These are phyloP conservation scores for Trichophaea hybrida DNA, from an alignment of 2,329 filamentous ascomycete species.

Conservation along the genomic window DNA sequence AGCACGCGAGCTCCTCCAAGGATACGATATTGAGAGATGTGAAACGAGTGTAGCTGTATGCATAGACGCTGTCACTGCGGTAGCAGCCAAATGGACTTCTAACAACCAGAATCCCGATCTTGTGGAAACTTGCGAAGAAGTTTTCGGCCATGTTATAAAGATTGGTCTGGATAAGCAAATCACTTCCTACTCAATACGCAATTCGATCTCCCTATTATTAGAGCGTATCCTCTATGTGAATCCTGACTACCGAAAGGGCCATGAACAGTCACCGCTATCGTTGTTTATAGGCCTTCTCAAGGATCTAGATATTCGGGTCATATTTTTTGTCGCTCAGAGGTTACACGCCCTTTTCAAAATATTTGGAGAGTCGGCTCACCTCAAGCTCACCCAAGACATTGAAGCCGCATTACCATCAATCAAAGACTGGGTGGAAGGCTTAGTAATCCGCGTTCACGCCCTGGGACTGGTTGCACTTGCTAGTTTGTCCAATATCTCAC, in stretches of 20 bases:
- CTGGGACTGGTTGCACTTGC: constrained; percentile 61
- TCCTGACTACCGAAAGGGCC: constrained; percentile 50
- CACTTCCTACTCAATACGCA: constrained; percentile 55
- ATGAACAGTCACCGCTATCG: constrained; percentile 43
- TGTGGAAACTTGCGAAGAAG: constrained; percentile 51
- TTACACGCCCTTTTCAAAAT: constrained; percentile 63
- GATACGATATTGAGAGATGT: constrained; percentile 52
- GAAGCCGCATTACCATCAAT: constrained; percentile 64
- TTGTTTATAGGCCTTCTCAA: constrained; percentile 60
- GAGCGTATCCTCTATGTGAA: constrained; percentile 53
- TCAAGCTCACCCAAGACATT: constrained; percentile 71
- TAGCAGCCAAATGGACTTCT: constrained; percentile 46
- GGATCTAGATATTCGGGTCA: constrained; percentile 52
- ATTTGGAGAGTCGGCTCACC: constrained; percentile 70
- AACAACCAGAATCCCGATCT: constrained; percentile 34
- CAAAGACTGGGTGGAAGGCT: constrained; percentile 58
- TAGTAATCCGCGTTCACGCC: constrained; percentile 66
- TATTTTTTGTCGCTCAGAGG: constrained; percentile 56
- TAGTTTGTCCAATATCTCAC: constrained; percentile 75
- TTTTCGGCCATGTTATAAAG: constrained; percentile 66
- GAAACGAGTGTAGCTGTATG: constrained; percentile 57
- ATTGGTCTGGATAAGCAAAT: constrained; percentile 51
- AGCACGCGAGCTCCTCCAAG: constrained; percentile 37
- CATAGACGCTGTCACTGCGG: constrained; percentile 51
- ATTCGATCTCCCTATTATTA: constrained; percentile 52